Evolutionary conservation across 2,329 filamentous ascomycete genomes (phyloP).

Genomic region (Stagonosporopsis chrysanthemi): DNA sequence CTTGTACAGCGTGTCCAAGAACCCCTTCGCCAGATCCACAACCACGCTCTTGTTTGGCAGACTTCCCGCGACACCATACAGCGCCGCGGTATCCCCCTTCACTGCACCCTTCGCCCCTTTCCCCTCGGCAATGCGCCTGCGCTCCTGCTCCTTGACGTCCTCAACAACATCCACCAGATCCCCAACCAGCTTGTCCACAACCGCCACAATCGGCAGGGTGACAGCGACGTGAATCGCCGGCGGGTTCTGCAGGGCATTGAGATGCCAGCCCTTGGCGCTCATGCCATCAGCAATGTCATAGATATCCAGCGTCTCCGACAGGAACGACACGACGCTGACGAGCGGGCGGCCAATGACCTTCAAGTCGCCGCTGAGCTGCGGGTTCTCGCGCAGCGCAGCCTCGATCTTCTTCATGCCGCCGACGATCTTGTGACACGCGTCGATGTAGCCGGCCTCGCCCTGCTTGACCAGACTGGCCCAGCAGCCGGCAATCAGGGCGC

Average conservation of each 20-base stretch:
- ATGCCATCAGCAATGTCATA: constrained; percentile 95
- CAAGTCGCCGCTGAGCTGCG: constrained; percentile 74
- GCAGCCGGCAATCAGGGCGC: constrained; percentile 92
- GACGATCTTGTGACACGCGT: constrained; percentile 87
- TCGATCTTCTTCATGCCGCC: constrained; percentile 83
- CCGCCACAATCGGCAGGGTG: constrained; percentile 82
- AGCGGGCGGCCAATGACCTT: constrained; percentile 83
- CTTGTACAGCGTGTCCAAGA: constrained; percentile 93
- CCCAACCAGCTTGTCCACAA: constrained; percentile 77
- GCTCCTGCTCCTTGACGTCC: constrained; percentile 81
- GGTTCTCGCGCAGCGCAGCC: constrained; percentile 73
- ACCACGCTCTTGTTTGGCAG: constrained; percentile 96
- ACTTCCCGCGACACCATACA: constrained; percentile 95
- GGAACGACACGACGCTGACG: constrained; percentile 90
- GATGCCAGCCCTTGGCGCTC: constrained; percentile 85
- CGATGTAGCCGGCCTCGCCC: constrained; percentile 86
- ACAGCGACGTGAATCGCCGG: constrained; percentile 94
- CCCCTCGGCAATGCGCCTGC: constrained; percentile 73
- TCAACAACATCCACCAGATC: constrained; percentile 71
- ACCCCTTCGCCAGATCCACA: constrained; percentile 86
- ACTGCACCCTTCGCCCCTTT: constrained; percentile 66
- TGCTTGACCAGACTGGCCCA: constrained; percentile 92
- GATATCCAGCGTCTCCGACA: constrained; percentile 81
- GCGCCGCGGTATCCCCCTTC: constrained; percentile 79
- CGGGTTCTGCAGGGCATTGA: constrained; percentile 91